A percentile compares a stretch with the other conserved stretches of the same genome.
Conservation (phyloP, 2,329 filamentous ascomycete genomes). For the Mycogone perniciosa region DNA sequence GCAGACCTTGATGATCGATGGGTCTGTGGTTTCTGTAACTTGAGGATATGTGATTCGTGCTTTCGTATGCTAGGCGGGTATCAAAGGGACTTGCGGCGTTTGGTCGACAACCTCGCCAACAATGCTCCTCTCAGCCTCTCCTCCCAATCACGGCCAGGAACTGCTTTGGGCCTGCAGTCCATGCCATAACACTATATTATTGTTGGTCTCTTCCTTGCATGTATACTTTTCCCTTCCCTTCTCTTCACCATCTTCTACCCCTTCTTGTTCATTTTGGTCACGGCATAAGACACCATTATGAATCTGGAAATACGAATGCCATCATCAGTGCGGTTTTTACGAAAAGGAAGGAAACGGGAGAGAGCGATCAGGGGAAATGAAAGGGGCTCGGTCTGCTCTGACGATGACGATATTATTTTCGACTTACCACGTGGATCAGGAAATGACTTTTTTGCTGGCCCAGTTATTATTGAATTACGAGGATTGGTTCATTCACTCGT, state of each 20-base stretch:
- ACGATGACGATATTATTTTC: slow-evolving; percentile 6
- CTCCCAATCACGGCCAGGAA: slow-evolving; percentile 17
- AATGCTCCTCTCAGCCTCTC: slow-evolving; percentile 15
- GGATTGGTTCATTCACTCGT: slow-evolving; percentile 9
- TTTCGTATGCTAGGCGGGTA: slow-evolving; percentile 34
- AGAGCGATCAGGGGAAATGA: not conserved
- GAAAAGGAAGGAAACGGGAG: not conserved
- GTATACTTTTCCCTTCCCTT: slow-evolving; percentile 1
- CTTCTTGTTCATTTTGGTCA: not conserved
- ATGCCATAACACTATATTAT: slow-evolving; percentile 2
- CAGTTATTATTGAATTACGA: slow-evolving; percentile 6
- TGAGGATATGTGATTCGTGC: slow-evolving; percentile 48
- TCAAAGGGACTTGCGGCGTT: slow-evolving; percentile 36
- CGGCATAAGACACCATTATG: slow-evolving; percentile 1
- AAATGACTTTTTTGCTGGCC: not conserved
- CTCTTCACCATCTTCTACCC: slow-evolving; percentile 8
- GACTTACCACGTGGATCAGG: not conserved
- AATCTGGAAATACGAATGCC: slow-evolving; percentile 9
- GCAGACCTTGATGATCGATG: slow-evolving; percentile 40
- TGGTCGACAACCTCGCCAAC: slow-evolving; percentile 28
- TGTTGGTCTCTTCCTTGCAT: slow-evolving; percentile 5
- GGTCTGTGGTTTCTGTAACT: slow-evolving; percentile 44
- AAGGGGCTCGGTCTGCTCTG: not conserved
- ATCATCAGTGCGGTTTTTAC: not conserved
- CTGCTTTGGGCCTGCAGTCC: slow-evolving; percentile 16